These are phyloP conservation scores for Biscogniauxia mediterranea DNA, from an alignment of 2,329 filamentous ascomycete species.

Conservation along the genomic window DNA sequence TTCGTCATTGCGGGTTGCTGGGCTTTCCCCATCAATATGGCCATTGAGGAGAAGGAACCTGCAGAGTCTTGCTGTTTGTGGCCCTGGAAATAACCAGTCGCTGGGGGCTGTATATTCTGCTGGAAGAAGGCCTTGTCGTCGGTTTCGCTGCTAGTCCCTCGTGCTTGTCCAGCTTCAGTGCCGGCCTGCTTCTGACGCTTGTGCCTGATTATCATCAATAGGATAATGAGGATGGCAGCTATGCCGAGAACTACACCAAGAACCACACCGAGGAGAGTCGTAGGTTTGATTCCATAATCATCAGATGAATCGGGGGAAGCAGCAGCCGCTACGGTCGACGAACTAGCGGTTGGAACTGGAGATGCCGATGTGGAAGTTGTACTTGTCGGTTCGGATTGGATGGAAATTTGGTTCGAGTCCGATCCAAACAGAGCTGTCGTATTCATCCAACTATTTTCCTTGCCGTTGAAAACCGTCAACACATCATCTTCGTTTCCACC, in stretches of 20 bases:
- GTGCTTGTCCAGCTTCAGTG: constrained; percentile 43
- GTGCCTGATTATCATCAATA: constrained; percentile 68
- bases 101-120: constrained; percentile 41
- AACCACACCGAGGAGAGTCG: constrained; percentile 74
- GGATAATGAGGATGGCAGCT: constrained; percentile 64
- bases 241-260: constrained; percentile 79
- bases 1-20: constrained; percentile 52
- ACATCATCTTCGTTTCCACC: constrained; percentile 68
- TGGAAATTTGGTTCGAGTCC: constrained; percentile 37
- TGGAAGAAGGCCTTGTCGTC: constrained; percentile 57
- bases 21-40: constrained; percentile 64
- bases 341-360: constrained; percentile 26
- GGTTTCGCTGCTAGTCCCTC: constrained; percentile 39
- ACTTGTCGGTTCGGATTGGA: constrained; percentile 22
- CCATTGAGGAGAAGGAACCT: constrained; percentile 61
- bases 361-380: constrained; percentile 33
- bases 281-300: constrained; percentile 36
- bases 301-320: constrained; percentile 5
- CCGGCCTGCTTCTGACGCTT: constrained; percentile 56
- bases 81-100: constrained; percentile 45
- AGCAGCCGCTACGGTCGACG: constrained; percentile 10
- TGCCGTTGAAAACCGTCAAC: constrained; percentile 74
- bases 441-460: constrained; percentile 76
- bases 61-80: constrained; percentile 54
- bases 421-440: constrained; percentile 59